Evolutionary conservation across 1,284 basidiomycete species (phyloP).

Genomic region (Malassezia psittaci): DNA sequence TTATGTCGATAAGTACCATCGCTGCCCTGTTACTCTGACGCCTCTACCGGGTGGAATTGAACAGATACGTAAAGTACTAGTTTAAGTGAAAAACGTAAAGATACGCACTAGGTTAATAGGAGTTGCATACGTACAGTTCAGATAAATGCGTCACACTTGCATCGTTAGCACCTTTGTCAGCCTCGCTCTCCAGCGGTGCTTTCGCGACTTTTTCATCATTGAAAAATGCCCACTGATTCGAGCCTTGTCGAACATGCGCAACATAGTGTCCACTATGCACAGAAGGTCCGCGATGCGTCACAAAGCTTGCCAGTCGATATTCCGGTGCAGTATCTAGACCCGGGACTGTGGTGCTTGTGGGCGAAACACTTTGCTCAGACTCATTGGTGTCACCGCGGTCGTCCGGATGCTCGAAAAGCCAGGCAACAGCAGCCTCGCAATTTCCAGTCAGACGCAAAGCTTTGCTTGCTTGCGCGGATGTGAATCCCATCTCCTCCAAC

Average conservation of each 20-base stretch:
- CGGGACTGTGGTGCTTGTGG: conserved; percentile 7
- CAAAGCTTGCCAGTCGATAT: conserved; percentile 13
- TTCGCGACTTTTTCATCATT: conserved; percentile 19
- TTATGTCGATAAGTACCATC: conserved; percentile 65
- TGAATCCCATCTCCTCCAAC: conserved; percentile 90
- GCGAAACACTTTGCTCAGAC: conserved; percentile 58
- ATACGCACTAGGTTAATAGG: conserved; percentile 20
- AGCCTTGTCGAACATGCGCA: conserved; percentile 58
- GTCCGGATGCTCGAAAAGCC: conserved; percentile 91
- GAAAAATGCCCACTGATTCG: not conserved
- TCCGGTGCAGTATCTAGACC: not conserved
- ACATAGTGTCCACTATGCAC: conserved; percentile 61
- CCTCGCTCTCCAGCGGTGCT: not conserved
- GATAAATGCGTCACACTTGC: not conserved
- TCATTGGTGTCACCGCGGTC: conserved; percentile 58
- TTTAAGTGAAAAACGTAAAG: conserved; percentile 49
- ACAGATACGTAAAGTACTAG: conserved; percentile 68
- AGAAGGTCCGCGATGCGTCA: conserved; percentile 18
- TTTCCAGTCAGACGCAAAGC: conserved; percentile 75
- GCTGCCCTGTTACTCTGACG: conserved; percentile 77
- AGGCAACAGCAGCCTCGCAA: conserved; percentile 78
- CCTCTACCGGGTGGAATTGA: conserved; percentile 62
- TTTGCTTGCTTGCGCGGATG: conserved; percentile 68
- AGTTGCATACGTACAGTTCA: not conserved
- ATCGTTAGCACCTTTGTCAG: not conserved